Conservation (phyloP, 768 basidiomycete species). For the Termitomyces eurrhizus region DNA sequence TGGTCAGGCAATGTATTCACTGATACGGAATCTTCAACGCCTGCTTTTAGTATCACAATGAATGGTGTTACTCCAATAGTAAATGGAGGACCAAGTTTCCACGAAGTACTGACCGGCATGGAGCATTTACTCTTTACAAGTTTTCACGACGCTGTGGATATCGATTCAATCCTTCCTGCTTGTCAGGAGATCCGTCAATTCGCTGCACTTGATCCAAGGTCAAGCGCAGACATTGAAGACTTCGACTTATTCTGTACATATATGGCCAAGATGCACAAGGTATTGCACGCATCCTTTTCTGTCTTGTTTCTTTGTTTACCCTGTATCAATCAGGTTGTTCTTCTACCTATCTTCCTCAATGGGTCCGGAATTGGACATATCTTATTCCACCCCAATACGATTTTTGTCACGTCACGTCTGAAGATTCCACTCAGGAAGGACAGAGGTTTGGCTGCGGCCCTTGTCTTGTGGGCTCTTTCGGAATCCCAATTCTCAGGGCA, state of each 20-base stretch:
- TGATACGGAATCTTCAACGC: conserved; percentile 33
- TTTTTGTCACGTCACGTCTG: conserved; percentile 31
- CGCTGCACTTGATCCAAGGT: conserved; percentile 41
- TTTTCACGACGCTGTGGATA: conserved; percentile 45
- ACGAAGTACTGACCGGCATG: conserved; percentile 35
- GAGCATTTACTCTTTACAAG: conserved; percentile 41
- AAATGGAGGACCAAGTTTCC: conserved; percentile 42
- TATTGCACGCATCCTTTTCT: conserved; percentile 16
- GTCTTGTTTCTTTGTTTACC: not conserved
- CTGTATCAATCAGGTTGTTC: conserved; percentile 41
- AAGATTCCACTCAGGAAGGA: conserved; percentile 32
- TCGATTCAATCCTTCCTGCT: conserved; percentile 42
- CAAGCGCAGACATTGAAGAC: conserved; percentile 32
- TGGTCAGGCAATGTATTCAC: conserved; percentile 59
- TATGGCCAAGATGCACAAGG: conserved; percentile 46
- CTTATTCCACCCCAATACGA: conserved; percentile 41
- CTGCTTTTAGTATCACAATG: conserved; percentile 47
- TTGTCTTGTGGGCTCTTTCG: conserved; percentile 41
- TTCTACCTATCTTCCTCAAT: conserved; percentile 44
- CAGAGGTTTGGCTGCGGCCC: conserved; percentile 33
- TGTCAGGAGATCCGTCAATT: conserved; percentile 51
- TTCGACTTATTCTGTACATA: conserved; percentile 40
- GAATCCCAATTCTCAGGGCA: conserved; percentile 20
- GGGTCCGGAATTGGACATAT: conserved; percentile 45
- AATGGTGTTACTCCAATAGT: conserved; percentile 39